A percentile compares a stretch with the other conserved stretches of the same genome.
phyloP scores from a whole-genome alignment of 345 rosid genomes.

The Ailanthus altissimus region DNA sequence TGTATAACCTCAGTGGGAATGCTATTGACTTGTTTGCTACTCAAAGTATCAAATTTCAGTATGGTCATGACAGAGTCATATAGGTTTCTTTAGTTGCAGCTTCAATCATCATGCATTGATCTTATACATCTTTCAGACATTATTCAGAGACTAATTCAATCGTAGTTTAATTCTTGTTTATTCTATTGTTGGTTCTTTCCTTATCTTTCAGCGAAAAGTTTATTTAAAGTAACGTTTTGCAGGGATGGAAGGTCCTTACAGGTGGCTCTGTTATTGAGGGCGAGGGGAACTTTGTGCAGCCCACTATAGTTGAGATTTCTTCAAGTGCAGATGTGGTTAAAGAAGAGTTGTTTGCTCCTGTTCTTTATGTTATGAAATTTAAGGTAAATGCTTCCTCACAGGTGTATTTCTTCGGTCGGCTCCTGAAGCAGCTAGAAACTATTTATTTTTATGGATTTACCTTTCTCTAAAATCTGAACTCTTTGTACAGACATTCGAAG shows the following conservation, averaged over 20 bases:
- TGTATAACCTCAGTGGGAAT: not conserved
- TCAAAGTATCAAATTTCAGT: not conserved
- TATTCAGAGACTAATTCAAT: not conserved
- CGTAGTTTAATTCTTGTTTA: not conserved
- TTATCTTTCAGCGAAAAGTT: not conserved
- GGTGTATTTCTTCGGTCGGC: not conserved
- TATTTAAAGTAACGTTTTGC: conserved; percentile 24
- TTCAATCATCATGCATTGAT: not conserved
- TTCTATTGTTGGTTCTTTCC: not conserved
- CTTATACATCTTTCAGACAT: too few relatives aligned
- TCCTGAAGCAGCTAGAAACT: not conserved
- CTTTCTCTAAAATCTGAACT: conserved; percentile 15
- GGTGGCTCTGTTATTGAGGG: conserved; percentile 72
- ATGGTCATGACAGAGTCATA: too few relatives aligned
- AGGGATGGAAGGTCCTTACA: conserved; percentile 88
- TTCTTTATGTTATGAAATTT: conserved; percentile 83
- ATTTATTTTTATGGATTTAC: not conserved
- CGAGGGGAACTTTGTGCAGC: conserved; percentile 92
- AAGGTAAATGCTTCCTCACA: conserved; percentile 46
- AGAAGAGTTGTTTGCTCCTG: conserved; percentile 94
- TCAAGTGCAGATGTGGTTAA: conserved; percentile 66
- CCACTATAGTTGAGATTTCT: conserved; percentile 89
- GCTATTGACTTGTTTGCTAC: not conserved
- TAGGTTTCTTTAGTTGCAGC: too few relatives aligned
- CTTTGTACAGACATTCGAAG: conserved; percentile 63